phyloP scores from a whole-genome alignment of 495 filamentous ascomycete species.

The Aspergillus funiculosus region DNA sequence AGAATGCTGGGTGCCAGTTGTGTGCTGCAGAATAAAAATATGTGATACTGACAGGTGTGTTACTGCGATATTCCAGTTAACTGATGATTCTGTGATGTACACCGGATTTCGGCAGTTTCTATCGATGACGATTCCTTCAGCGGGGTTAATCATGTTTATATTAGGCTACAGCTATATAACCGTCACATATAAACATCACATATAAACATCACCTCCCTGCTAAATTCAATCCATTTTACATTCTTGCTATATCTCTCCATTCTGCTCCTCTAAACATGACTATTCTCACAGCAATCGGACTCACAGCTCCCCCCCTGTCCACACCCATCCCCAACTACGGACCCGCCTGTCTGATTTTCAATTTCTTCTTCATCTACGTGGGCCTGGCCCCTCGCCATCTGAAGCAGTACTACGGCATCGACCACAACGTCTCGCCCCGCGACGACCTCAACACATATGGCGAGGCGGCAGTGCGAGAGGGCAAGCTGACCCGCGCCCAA shows the following conservation, averaged over 20 bases:
- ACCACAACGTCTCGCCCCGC: slow-evolving; percentile 44
- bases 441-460: slow-evolving; percentile 44
- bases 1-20: too few species aligned
- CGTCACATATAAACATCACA: too few species aligned
- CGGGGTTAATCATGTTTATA: too few species aligned
- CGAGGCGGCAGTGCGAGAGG: slow-evolving; percentile 37
- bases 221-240: slow-evolving; percentile 1
- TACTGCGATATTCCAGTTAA: too few species aligned
- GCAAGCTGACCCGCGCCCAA: slow-evolving; percentile 41
- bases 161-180: too few species aligned
- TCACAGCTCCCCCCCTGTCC: slow-evolving; percentile 13
- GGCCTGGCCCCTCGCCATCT: slow-evolving; percentile 41
- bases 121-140: too few species aligned
- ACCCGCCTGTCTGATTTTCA: slow-evolving; percentile 36
- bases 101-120: too few species aligned
- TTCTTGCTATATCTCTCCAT: not conserved
- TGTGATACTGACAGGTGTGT: too few species aligned
- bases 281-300: slow-evolving; percentile 21
- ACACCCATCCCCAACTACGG: slow-evolving; percentile 28
- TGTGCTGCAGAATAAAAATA: too few species aligned
- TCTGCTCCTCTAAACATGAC: not conserved
- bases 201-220: too few species aligned
- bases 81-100: too few species aligned
- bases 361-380: slow-evolving; percentile 47
- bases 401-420: slow-evolving; percentile 44